phyloP scores from a whole-genome alignment of 805 yeast genomes.

The Blastobotrys attinorum region DNA sequence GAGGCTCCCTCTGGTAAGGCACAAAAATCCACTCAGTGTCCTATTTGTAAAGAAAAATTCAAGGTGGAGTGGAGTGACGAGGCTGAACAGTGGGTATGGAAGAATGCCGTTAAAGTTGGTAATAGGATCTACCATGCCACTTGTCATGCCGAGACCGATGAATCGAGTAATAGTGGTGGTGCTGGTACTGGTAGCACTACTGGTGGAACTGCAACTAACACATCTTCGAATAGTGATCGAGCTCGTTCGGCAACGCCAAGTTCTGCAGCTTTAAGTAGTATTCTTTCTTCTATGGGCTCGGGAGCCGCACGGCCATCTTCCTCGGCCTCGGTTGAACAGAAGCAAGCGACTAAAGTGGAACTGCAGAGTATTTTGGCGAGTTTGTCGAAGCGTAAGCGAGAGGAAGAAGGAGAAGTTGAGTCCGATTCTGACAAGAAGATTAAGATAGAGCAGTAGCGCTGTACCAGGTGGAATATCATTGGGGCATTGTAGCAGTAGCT shows the following conservation, averaged over 20 bases:
- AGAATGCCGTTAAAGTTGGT: conserved; percentile 47
- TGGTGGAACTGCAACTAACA: background rate
- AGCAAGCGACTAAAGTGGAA: no score
- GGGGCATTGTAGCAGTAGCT: background rate
- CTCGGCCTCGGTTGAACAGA: no score
- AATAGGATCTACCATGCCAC: conserved; percentile 54
- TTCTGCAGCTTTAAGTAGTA: background rate
- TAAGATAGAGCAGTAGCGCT: conserved; percentile 7
- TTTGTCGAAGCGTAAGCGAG: conserved; percentile 10
- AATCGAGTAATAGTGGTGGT: no score
- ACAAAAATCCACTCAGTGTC: conserved; percentile 53
- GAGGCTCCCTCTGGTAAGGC: conserved; percentile 57
- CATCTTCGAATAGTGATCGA: conserved; percentile 1
- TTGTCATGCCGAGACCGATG: conserved; percentile 58
- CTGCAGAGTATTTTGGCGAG: conserved; percentile 3
- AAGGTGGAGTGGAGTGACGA: conserved; percentile 64
- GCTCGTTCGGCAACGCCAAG: background rate
- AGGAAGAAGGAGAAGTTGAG: conserved; percentile 6
- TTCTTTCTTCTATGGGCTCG: background rate
- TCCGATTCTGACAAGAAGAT: background rate
- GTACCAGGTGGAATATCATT: background rate
- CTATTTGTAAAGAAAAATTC: conserved; percentile 61
- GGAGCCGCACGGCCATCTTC: no score
- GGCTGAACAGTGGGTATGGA: conserved; percentile 78
- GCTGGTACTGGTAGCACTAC: no score